Percentiles rank a stretch among this genome's conserved stretches.
phyloP scores from a whole-genome alignment of 1,284 basidiomycete species.

The Leccinum pseudoinsigne region DNA sequence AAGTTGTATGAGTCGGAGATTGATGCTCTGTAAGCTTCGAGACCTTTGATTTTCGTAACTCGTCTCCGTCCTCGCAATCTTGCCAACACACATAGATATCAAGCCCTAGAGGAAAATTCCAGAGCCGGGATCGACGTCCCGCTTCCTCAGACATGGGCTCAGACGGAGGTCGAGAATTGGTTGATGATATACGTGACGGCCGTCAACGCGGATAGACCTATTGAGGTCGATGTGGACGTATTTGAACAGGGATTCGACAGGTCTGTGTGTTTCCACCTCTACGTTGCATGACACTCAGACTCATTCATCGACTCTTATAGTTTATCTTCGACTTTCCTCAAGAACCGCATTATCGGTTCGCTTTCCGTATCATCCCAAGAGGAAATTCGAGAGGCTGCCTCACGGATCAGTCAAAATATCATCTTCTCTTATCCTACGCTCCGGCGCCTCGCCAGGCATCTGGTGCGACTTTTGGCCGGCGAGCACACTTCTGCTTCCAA shows the following conservation, averaged over 20 bases:
- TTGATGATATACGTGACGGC: constrained; percentile 25
- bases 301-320: constrained; percentile 6
- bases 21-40: constrained; percentile 18
- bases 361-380: constrained; percentile 14
- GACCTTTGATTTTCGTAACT: not conserved
- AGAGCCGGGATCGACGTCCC: constrained; percentile 15
- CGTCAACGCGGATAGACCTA: constrained; percentile 20
- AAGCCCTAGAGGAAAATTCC: constrained; percentile 17
- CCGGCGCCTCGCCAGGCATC: constrained; percentile 15
- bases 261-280: constrained; percentile 12
- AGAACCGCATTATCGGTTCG: constrained; percentile 25
- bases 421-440: constrained; percentile 32
- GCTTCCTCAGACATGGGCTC: constrained; percentile 21
- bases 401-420: constrained; percentile 25
- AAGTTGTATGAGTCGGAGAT: constrained; percentile 30
- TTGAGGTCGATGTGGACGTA: constrained; percentile 18
- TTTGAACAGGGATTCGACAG: constrained; percentile 34
- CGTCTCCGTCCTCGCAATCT: not conserved
- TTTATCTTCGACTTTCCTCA: constrained; percentile 26
- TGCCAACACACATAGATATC: not conserved
- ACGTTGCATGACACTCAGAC: not conserved
- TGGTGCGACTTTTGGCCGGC: constrained; percentile 16
- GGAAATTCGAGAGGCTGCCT: constrained; percentile 7
- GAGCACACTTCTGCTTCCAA: not conserved
- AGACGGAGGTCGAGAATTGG: constrained; percentile 25